Percentiles rank a stretch among this genome's conserved stretches.
Conservation (phyloP, 2,329 filamentous ascomycete genomes). For the Dothideomycetidae sp. region DNA sequence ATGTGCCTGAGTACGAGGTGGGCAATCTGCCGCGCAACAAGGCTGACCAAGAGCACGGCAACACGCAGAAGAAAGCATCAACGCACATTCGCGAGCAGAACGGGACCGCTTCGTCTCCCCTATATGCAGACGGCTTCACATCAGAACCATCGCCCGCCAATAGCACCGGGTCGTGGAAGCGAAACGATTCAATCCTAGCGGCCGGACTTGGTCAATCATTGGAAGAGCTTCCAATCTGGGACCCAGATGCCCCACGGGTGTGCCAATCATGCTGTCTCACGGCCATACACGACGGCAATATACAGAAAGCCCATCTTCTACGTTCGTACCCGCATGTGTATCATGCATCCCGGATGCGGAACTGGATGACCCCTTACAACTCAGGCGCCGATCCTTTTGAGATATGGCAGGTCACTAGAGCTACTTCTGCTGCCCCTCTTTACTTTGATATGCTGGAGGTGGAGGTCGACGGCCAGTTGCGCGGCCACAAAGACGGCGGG, state of each 20-base stretch:
- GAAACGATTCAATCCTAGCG: background rate
- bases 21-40: background rate
- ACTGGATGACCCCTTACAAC: slow-evolving; percentile 35
- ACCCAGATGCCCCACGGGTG: slow-evolving; percentile 18
- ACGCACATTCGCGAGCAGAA: background rate
- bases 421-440: slow-evolving; percentile 39
- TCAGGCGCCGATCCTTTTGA: slow-evolving; percentile 31
- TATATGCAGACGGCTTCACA: background rate
- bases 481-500: slow-evolving; percentile 36
- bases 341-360: slow-evolving; percentile 22
- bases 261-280: slow-evolving; percentile 33
- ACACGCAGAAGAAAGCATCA: background rate
- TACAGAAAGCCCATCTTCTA: slow-evolving; percentile 35
- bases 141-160: background rate
- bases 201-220: background rate
- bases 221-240: slow-evolving; percentile 4
- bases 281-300: slow-evolving; percentile 33
- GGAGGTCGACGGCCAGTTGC: slow-evolving; percentile 26
- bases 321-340: slow-evolving; percentile 36
- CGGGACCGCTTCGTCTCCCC: background rate
- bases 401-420: slow-evolving; percentile 39
- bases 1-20: background rate
- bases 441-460: slow-evolving; percentile 37
- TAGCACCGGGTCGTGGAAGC: background rate
- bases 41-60: background rate